Conservation (phyloP, 352 stramenopile species). For the Pythium guiyangense region DNA sequence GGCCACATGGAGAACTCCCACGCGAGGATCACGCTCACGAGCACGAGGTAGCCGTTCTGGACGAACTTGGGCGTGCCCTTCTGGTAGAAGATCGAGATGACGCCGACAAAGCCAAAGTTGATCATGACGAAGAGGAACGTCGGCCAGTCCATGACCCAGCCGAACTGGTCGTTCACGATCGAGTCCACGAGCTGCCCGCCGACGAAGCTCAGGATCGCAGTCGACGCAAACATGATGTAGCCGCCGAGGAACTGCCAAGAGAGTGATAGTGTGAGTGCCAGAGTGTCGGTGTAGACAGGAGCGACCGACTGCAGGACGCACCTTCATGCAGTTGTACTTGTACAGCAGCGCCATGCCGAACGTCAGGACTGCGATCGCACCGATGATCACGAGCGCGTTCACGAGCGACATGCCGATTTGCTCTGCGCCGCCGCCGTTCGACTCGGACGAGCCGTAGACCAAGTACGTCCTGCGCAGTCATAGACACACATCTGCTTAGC, state of each 20-base stretch:
- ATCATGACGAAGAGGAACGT: conserved; percentile 87
- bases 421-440: conserved; percentile 21
- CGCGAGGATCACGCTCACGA: conserved; percentile 95
- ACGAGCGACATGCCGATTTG: conserved; percentile 70
- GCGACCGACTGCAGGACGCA: background rate
- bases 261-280: background rate
- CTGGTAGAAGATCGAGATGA: conserved; percentile 90
- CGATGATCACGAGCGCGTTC: conserved; percentile 88
- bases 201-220: conserved; percentile 83
- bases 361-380: conserved; percentile 76
- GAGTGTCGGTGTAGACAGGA: no score
- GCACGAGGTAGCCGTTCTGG: conserved; percentile 93
- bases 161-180: conserved; percentile 68
- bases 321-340: conserved; percentile 87
- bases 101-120: conserved; percentile 88
- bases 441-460: conserved; percentile 67
- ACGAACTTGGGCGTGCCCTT: conserved; percentile 81
- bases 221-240: conserved; percentile 89
- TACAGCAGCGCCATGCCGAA: conserved; percentile 89
- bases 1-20: conserved; percentile 97
- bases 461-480: conserved; percentile 49
- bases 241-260: conserved; percentile 52
- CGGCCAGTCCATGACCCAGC: conserved; percentile 70
- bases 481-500: conserved; percentile 4
- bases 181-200: conserved; percentile 82